Percentiles rank a stretch among this genome's conserved stretches.
These are phyloP conservation scores for Corrigiola litoralis DNA, from an alignment of 179 eudicot genomes.

Conservation along the genomic window DNA sequence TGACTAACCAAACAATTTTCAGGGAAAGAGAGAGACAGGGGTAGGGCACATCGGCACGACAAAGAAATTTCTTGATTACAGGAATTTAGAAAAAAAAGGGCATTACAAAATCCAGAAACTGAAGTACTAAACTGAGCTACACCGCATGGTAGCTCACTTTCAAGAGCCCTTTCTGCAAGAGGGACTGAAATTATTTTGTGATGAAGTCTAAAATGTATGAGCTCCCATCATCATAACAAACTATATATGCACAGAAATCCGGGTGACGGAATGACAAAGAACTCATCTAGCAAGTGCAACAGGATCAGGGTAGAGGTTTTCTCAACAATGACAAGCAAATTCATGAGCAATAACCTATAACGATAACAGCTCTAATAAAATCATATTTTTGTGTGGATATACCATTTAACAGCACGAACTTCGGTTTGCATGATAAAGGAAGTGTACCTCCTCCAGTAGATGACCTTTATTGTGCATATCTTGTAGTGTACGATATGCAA, in stretches of 20 bases:
- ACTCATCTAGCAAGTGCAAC: not conserved
- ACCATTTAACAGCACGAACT: not conserved
- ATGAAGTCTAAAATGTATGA: too few relatives aligned
- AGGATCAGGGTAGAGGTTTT: not conserved
- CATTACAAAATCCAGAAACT: too few relatives aligned
- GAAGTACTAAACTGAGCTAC: too few relatives aligned
- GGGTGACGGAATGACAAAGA: not conserved
- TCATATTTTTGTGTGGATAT: not conserved
- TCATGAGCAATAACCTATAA: too few relatives aligned
- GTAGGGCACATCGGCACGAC: not conserved
- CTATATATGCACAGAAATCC: not conserved
- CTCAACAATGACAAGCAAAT: not conserved
- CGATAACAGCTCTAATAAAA: not conserved
- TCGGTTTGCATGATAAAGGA: not conserved
- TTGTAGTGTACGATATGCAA: constrained; percentile 72
- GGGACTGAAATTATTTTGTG: too few relatives aligned
- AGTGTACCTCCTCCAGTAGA: constrained; percentile 63
- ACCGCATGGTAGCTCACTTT: too few relatives aligned
- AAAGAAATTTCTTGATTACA: not conserved
- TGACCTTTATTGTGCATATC: constrained; percentile 85
- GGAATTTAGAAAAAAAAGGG: too few relatives aligned
- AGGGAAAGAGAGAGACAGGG: not conserved
- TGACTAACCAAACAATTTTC: not conserved
- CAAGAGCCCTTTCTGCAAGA: too few relatives aligned
- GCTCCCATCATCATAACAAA: not conserved